A percentile compares a stretch with the other conserved stretches of the same genome.
Evolutionary conservation across 805 yeast species (phyloP).

Genomic region (Nakazawaea molendinolei): DNA sequence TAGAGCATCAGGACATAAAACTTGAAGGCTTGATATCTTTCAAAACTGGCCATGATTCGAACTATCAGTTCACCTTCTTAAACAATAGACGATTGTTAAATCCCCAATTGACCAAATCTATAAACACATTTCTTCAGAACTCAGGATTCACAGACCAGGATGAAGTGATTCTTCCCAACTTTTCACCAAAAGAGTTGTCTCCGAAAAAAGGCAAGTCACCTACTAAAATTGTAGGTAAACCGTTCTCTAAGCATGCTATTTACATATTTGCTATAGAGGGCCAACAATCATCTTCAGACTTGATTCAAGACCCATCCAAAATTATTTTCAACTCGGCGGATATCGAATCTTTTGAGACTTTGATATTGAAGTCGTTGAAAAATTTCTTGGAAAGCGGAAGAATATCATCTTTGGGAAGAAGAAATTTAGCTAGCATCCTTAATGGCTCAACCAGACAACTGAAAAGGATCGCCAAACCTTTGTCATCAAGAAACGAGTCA

Average conservation of each 20-base stretch:
- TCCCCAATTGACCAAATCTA: conserved; percentile 13
- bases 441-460: no score
- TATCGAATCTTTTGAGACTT: conserved; percentile 21
- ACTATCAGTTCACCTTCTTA: conserved; percentile 38
- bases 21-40: conserved; percentile 35
- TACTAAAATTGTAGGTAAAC: conserved; percentile 22
- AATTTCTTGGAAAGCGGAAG: conserved; percentile 18
- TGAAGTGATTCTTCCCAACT: conserved; percentile 14
- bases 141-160: conserved; percentile 17
- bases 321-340: conserved; percentile 20
- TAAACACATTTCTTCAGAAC: conserved; percentile 22
- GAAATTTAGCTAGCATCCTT: no score
- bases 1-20: conserved; percentile 20
- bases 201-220: conserved; percentile 15
- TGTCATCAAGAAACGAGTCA: no score
- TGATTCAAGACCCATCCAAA: conserved; percentile 35
- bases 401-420: no score
- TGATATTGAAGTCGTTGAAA: conserved; percentile 25
- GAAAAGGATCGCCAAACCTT: no score
- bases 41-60: conserved; percentile 25
- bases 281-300: conserved; percentile 25
- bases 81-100: conserved; percentile 32
- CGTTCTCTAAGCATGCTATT: conserved; percentile 31
- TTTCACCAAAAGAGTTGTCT: conserved; percentile 14
- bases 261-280: conserved; percentile 28